phyloP scores from a whole-genome alignment of 176 grass and related monocot species.

The Hsuehochloa calcarea region DNA sequence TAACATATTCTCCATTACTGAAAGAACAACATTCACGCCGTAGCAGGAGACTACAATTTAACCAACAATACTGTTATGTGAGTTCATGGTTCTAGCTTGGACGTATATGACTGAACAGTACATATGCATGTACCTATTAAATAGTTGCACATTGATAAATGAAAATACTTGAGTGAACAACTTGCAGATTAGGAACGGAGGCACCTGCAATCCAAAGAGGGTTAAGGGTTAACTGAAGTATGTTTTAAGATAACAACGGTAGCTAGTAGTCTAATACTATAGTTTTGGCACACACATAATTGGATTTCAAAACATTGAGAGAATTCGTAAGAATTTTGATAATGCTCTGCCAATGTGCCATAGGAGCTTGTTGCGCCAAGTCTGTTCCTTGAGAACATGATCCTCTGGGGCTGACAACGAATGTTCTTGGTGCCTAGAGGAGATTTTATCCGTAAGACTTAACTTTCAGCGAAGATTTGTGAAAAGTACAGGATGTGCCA shows the following conservation, averaged over 20 bases:
- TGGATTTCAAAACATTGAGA: conserved; percentile 49
- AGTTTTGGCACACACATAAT: conserved; percentile 31
- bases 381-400: conserved; percentile 49
- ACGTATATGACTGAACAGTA: neutral
- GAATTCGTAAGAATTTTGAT: conserved; percentile 59
- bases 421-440: conserved; percentile 49
- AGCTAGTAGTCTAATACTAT: neutral
- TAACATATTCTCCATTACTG: conserved; percentile 73
- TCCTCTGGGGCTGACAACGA: conserved; percentile 49
- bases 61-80: neutral
- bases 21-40: conserved; percentile 84
- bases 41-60: conserved; percentile 49
- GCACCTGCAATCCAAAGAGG: conserved; percentile 31
- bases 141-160: conserved; percentile 74
- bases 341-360: conserved; percentile 65
- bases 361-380: conserved; percentile 48
- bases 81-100: neutral
- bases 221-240: neutral
- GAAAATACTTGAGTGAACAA: conserved; percentile 67
- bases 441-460: neutral
- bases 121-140: conserved; percentile 55
- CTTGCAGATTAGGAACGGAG: conserved; percentile 59
- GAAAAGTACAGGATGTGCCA: neutral
- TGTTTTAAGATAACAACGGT: neutral
- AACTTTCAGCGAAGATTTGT: neutral